Conservation (phyloP, 2,329 filamentous ascomycete genomes). For the Neopestalotiopsis sp. region DNA sequence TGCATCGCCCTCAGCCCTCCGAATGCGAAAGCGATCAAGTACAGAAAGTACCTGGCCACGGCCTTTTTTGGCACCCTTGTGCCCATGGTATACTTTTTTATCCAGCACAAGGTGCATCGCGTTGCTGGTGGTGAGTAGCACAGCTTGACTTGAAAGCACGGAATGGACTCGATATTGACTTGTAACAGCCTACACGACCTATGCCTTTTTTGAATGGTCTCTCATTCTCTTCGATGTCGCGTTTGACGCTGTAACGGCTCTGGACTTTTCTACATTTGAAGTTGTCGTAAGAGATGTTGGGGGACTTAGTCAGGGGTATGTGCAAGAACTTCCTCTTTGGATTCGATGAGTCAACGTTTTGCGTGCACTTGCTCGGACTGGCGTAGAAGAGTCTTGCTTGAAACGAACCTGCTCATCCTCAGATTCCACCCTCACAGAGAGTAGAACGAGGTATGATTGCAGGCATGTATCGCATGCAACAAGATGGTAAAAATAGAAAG, state of each 20-base stretch:
- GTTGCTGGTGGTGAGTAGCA: slow-evolving; percentile 80
- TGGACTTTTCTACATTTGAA: slow-evolving; percentile 91
- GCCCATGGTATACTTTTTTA: slow-evolving; percentile 94
- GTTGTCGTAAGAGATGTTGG: slow-evolving; percentile 87
- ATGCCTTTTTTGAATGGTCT: slow-evolving; percentile 98
- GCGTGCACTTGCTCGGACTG: slow-evolving; percentile 35
- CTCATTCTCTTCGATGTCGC: slow-evolving; percentile 93
- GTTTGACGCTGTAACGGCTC: slow-evolving; percentile 92
- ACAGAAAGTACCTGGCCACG: slow-evolving; percentile 82
- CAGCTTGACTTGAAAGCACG: neutral
- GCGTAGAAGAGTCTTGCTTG: slow-evolving; percentile 12
- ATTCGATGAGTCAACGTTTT: slow-evolving; percentile 36
- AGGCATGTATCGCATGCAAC: neutral
- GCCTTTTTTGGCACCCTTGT: slow-evolving; percentile 91
- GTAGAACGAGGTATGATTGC: neutral
- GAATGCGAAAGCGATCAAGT: slow-evolving; percentile 83
- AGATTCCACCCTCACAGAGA: neutral
- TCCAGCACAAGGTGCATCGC: slow-evolving; percentile 97
- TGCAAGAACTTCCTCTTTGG: slow-evolving; percentile 93
- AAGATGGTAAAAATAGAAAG: neutral
- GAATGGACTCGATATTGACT: slow-evolving; percentile 21
- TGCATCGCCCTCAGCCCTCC: slow-evolving; percentile 87
- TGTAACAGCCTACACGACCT: slow-evolving; percentile 87
- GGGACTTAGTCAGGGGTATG: slow-evolving; percentile 96
- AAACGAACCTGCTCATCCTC: neutral